Evolutionary conservation across 2,329 filamentous ascomycete species (phyloP), one percentile per base, ranked within the genome.

Genomic region (Exserohilum turcica): DNA sequence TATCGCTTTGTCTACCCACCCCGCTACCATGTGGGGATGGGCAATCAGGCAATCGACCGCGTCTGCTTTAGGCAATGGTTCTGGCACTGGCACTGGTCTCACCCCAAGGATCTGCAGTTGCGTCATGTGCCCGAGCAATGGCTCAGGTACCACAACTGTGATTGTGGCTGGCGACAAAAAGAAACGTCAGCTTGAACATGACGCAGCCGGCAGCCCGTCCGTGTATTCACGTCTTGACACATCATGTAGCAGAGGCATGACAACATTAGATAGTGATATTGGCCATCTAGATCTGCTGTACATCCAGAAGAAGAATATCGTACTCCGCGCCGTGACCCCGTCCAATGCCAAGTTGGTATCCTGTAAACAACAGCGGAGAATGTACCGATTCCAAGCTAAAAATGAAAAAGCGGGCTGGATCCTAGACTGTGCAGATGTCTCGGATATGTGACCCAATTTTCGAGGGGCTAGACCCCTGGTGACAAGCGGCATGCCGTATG

Each of bases 341-440:
- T 48, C 48, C 60, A 35, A 64, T 61, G 48, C 54, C 57, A 64
- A 61, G 62, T 57, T 52, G 53, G 52, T 62, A 61, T 54, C 52
- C 56, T 56, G 36, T 58, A 39, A 45, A 65, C 49, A 59, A 32
- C 52, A 52, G 37, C 48, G 28, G 47, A 55, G 58, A 55, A 59
- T 33, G 39, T 54, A 56, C 48, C 40, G 42, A 53, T 48, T 54
- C 27, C 54, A 59, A 60, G 59, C 48, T 59, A 60, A 44, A 47
- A 61, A 59, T 53, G 45, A 62, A 58, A 42, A 37, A 57, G 45
- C 42, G 48, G 52, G 54, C 54, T 55, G 56, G 52, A 62, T 46
- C 59, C 49, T 54, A 57, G 59, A 56, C 52, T 46, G 54, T 62
- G 28, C 36, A 59, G 33, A 61, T 56, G 51, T 62, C 52, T 48